These are phyloP conservation scores for Trypanosoma platydactyli DNA, from an alignment of 208 protist genomes.

Conservation along the genomic window DNA sequence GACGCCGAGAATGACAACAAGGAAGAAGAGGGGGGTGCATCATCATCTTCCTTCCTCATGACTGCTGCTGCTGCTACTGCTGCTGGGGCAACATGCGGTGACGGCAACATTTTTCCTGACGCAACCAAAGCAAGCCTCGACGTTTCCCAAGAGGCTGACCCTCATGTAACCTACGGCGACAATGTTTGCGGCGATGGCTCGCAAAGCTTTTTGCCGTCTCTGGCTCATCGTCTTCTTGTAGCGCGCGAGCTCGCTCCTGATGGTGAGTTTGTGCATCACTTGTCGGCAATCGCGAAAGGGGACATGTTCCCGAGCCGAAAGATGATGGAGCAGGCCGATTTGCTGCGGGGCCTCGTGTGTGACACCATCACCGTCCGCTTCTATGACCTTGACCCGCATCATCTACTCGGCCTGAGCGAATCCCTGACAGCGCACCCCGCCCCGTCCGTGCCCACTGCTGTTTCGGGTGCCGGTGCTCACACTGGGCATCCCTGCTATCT, in stretches of 20 bases:
- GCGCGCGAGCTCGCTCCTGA: no score
- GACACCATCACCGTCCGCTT: conserved; percentile 15
- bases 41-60: no score
- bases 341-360: background rate
- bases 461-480: background rate
- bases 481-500: conserved; percentile 24
- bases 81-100: no score
- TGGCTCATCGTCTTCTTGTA: conserved; percentile 10
- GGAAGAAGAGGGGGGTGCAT: background rate
- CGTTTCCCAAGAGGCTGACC: no score
- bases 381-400: conserved; percentile 24
- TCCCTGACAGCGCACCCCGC: background rate
- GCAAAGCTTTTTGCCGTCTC: conserved; percentile 7
- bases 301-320: conserved; percentile 18
- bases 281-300: conserved; percentile 11
- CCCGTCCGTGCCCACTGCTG: background rate
- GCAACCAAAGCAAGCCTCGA: no score
- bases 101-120: background rate
- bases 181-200: background rate
- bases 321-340: conserved; percentile 8
- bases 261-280: background rate
- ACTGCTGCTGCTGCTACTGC: no score
- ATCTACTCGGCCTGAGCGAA: conserved; percentile 5
- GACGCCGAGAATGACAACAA: background rate
- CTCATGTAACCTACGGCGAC: background rate